These are phyloP conservation scores for Brassica hybrid DNA, from an alignment of 441 rosid genomes.

Conservation along the genomic window DNA sequence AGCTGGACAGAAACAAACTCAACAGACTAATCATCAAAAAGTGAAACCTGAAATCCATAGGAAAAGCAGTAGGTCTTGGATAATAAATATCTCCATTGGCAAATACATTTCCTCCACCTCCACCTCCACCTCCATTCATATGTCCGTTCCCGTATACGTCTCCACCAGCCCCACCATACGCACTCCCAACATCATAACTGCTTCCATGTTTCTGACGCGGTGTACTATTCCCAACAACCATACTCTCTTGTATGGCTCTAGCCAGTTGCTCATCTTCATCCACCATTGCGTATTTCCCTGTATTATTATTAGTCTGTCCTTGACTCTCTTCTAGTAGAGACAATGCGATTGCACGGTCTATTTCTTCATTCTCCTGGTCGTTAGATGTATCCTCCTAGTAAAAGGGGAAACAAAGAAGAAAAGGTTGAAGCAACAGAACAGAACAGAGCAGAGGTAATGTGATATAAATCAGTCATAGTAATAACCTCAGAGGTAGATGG, in stretches of 20 bases:
- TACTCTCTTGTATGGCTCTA: constrained; percentile 73
- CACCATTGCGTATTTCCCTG: constrained; percentile 53
- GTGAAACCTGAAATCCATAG: constrained; percentile 62
- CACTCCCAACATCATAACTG: constrained; percentile 39
- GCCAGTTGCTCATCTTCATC: constrained; percentile 84
- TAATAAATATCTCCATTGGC: constrained; percentile 47
- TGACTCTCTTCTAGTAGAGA: too few species aligned
- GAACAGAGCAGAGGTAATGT: too few species aligned
- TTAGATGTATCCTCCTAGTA: too few species aligned
- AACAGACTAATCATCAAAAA: background rate
- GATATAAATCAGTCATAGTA: too few species aligned
- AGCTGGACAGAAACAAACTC: background rate
- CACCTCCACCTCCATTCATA: constrained; percentile 37
- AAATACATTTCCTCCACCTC: constrained; percentile 41
- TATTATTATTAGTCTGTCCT: too few species aligned
- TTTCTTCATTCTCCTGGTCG: too few species aligned
- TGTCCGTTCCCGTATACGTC: constrained; percentile 42
- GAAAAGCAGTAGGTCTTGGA: constrained; percentile 50
- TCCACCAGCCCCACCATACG: constrained; percentile 45
- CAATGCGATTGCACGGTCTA: too few species aligned
- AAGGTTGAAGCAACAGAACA: too few species aligned
- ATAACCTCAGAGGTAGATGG: too few species aligned
- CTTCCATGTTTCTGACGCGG: constrained; percentile 49
- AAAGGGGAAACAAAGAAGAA: too few species aligned
- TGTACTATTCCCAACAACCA: constrained; percentile 52